Evolutionary conservation across 2,329 filamentous ascomycete species (phyloP), one percentile per base, ranked within the genome.

Genomic region (Tolypocladium album): DNA sequence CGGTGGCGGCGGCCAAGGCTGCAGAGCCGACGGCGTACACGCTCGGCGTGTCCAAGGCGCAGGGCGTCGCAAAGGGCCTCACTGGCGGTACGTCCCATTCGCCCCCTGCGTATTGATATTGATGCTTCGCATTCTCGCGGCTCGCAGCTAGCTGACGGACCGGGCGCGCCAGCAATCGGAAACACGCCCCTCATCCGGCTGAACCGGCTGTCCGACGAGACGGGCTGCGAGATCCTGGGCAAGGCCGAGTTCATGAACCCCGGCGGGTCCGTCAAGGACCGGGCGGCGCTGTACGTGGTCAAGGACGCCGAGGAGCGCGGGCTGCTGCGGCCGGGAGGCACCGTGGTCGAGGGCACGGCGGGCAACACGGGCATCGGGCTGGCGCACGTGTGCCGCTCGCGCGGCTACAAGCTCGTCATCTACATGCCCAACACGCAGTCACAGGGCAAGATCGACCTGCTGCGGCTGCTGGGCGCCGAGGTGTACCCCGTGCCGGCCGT

Each of bases 391-490:
- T 97, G 94, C 78, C 86, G 93, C 62, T 90, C 88, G 43, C 88
- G 88, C 68, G 94, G 93, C 47, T 97, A 99, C 82, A 88, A 88
- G 72, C 86, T 96, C 57, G 92, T 97, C 71, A 99, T 99, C 72
- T 99, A 97, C 85, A 97, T 99, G 94, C 94, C 94, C 68, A 89
- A 99, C 80, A 97, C 93, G 56, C 94, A 97, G 78, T 96, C 92
- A 24, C 93, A 96, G 77, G 94, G 92, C 72, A 99, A 99, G 81
- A 90, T 99, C 71, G 94, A 97, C 74, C 82, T 99, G 58, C 80
- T 99, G 64, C 84, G 93, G 11, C 80, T 97, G 42, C 83, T 99
- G 12, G 94, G 94, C 65, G 94, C 94, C 34, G 92, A 97, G 75
- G 94, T 99, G 40, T 89, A 96, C 76, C 92, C 94, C 22, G 94